Evolutionary conservation across 2,329 filamentous ascomycete genomes (phyloP), one percentile per base, ranked within the genome.

Genomic region (Colletotrichum chlorophyti): DNA sequence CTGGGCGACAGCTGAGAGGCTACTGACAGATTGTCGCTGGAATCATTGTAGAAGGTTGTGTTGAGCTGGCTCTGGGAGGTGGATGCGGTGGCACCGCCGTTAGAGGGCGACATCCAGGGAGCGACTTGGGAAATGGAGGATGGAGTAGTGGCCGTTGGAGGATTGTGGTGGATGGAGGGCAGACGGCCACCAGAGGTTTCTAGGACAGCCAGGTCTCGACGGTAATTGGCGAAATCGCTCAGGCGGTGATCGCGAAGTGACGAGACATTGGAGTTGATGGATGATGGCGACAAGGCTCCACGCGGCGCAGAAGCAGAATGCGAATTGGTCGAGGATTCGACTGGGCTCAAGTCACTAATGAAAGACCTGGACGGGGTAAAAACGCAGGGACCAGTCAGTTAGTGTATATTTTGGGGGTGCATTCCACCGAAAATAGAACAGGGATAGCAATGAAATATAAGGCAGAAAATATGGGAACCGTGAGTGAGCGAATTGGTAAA

Each of bases 1-100:
- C 85, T 83, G 1, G 91, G 88, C 27, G 91, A 93, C 50, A 91
- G 76, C 66, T 91, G 91, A 26, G 85, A 86, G 27, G 74, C 72
- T 21, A 79, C 69, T 11, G 83, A 85, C 51, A 89, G 69, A 68
- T 87, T 88, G 68, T 93, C 90, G 76, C 83, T 89, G 29, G 89
- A 91, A 69, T 93, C 88, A 72, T 92, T 86, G 74, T 86, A 90
- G 73, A 92, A 93, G 71, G 80, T 89, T 43, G 81, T 83, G n/a
- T 57, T 47, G 51, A 53, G 48, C 32, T 57, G 58, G 32, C 45
- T 57, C 47, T 61, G 58, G 42, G 58, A 42, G 34, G 50, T 58
- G 52, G 75, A 68, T 48, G 69, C 68, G 54, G 71, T 65, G 47
- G 51, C 46, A 46, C 57, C 68, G 61, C 68, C 73, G 68, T 72